Evolutionary conservation across 345 rosid genomes (phyloP).

Genomic region (Heritiera fomes): DNA sequence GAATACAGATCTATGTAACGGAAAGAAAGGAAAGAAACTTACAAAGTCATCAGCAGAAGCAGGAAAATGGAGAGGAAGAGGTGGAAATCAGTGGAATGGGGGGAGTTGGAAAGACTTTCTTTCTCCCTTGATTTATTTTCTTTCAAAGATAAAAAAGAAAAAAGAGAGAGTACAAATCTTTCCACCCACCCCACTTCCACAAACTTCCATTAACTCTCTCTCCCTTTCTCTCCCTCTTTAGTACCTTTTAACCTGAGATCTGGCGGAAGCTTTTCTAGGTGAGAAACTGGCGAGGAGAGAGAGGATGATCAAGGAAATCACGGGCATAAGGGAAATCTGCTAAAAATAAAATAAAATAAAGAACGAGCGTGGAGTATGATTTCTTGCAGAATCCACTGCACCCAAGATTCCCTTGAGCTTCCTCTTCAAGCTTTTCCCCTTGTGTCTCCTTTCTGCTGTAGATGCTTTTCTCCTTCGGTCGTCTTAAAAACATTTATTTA

Average conservation of each 20-base stretch:
- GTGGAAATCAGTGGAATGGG: constrained; percentile 16
- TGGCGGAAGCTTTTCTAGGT: not conserved
- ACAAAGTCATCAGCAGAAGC: not conserved
- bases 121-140: not conserved
- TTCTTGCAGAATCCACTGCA: not conserved
- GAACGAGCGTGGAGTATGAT: not conserved
- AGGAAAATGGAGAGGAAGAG: constrained; percentile 12
- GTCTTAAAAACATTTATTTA: too few relatives aligned
- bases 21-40: not conserved
- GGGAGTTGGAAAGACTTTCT: constrained; percentile 17
- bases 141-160: not conserved
- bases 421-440: not conserved
- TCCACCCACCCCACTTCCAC: constrained; percentile 18
- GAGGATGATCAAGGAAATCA: not conserved
- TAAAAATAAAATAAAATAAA: not conserved
- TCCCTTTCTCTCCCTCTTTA: not conserved
- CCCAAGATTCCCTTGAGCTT: not conserved
- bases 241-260: not conserved
- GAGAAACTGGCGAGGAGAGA: not conserved
- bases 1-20: not conserved
- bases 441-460: not conserved
- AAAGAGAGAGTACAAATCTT: not conserved
- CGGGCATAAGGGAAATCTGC: constrained; percentile 9
- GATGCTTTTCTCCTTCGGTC: not conserved
- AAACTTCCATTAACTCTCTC: constrained; percentile 3